Percentiles rank a stretch among this genome's conserved stretches.
Conservation (phyloP, 176 grass and related monocot genomes). For the sorghum (Sorghum bicolor) region DNA sequence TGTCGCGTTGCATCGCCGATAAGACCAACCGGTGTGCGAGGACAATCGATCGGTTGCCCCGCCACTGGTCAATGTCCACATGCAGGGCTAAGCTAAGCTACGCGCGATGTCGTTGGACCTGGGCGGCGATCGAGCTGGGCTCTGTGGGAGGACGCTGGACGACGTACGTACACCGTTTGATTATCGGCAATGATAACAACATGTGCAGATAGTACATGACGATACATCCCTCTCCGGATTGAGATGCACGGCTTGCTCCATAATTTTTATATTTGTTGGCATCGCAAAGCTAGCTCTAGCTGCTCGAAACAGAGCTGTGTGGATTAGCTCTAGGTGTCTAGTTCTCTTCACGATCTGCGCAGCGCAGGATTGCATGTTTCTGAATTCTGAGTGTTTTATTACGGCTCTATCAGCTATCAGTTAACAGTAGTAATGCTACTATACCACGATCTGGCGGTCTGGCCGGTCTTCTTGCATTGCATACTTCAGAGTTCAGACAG, state of each 20-base stretch:
- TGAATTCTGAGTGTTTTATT: neutral
- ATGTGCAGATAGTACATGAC: neutral
- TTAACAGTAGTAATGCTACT: too few species aligned
- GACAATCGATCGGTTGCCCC: neutral
- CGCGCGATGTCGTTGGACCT: neutral
- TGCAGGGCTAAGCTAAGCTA: neutral
- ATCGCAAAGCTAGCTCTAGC: neutral
- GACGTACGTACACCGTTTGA: neutral
- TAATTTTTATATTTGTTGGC: neutral
- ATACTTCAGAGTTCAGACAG: neutral
- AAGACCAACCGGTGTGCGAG: slow-evolving; percentile 8
- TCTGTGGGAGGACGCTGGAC: too few species aligned
- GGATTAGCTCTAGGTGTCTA: too few species aligned
- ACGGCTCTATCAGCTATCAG: neutral
- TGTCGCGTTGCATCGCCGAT: neutral
- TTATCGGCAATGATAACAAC: neutral
- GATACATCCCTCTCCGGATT: neutral
- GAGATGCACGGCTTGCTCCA: neutral
- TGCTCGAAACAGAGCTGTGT: neutral
- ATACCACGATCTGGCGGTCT: neutral
- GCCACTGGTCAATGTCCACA: slow-evolving; percentile 34
- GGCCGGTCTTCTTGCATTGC: neutral
- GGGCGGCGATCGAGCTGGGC: neutral
- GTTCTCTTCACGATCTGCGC: neutral
- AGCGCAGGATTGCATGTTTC: neutral